Percentiles rank a stretch among this genome's conserved stretches.
Conservation (phyloP, 2,329 filamentous ascomycete genomes). For the Emericellopsis atlantica region DNA sequence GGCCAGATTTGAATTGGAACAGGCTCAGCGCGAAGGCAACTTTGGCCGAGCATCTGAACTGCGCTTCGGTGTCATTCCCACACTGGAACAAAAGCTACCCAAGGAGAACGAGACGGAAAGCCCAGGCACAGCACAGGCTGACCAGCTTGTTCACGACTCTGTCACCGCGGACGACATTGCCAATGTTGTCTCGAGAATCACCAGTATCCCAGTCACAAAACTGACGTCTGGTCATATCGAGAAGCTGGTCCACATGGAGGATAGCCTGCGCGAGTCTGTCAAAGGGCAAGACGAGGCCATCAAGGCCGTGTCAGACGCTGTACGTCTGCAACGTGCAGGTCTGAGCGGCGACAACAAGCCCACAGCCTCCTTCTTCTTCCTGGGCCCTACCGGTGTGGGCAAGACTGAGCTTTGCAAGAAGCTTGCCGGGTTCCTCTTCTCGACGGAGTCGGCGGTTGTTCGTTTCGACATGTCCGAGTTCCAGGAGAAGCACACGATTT, state of each 20-base stretch:
- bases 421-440: constrained; percentile 85
- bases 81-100: constrained; percentile 66
- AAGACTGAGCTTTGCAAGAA: constrained; percentile 98
- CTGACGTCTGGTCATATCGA: constrained; percentile 89
- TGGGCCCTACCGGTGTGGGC: constrained; percentile 90
- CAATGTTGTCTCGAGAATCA: constrained; percentile 77
- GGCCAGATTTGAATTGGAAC: constrained; percentile 73
- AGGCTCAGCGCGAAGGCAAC: constrained; percentile 76
- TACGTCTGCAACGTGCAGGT: constrained; percentile 85
- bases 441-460: constrained; percentile 78
- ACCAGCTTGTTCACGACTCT: constrained; percentile 74
- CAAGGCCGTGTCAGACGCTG: constrained; percentile 80
- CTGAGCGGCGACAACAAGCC: constrained; percentile 85
- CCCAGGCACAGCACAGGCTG: constrained; percentile 2
- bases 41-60: constrained; percentile 86
- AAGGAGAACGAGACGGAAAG: constrained; percentile 47
- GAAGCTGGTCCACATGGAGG: constrained; percentile 93
- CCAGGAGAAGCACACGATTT: constrained; percentile 93
- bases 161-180: constrained; percentile 96
- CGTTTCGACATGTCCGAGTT: constrained; percentile 98
- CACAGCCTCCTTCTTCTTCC: constrained; percentile 92
- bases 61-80: constrained; percentile 76
- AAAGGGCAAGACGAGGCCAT: constrained; percentile 92
- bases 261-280: constrained; percentile 69
- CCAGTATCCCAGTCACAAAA: constrained; percentile 86